Conservation (phyloP, 306 rosid species). For the Erythrophleum fordii region DNA sequence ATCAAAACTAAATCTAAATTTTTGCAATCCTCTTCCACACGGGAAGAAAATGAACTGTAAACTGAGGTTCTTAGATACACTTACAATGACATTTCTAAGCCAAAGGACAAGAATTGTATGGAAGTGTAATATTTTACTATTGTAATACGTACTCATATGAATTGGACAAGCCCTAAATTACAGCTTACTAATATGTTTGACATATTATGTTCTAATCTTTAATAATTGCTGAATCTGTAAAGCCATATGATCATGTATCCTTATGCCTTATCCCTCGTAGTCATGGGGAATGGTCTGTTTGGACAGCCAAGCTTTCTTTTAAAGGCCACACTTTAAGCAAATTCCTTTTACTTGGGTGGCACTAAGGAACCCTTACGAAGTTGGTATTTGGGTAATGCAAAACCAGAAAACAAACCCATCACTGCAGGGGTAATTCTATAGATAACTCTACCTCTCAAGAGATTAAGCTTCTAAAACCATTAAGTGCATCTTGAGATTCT, state of each 20-base stretch:
- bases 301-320: background rate
- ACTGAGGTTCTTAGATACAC: background rate
- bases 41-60: background rate
- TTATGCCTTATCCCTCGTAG: background rate
- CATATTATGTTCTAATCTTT: too few species aligned
- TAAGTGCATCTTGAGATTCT: too few species aligned
- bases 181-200: background rate
- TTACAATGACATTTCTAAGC: too few species aligned
- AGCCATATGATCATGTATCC: conserved; percentile 10
- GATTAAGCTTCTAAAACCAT: background rate
- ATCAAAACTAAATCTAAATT: background rate
- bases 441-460: background rate
- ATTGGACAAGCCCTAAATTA: background rate
- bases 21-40: background rate
- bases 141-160: background rate
- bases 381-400: background rate
- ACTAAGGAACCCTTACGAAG: background rate
- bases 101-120: too few species aligned
- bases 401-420: background rate
- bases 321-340: background rate
- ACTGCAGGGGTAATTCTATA: background rate
- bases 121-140: too few species aligned
- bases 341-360: background rate
- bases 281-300: background rate
- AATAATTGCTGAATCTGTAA: background rate